These are phyloP conservation scores for Gastrolobium bilobum DNA, from an alignment of 306 rosid species.

Conservation along the genomic window DNA sequence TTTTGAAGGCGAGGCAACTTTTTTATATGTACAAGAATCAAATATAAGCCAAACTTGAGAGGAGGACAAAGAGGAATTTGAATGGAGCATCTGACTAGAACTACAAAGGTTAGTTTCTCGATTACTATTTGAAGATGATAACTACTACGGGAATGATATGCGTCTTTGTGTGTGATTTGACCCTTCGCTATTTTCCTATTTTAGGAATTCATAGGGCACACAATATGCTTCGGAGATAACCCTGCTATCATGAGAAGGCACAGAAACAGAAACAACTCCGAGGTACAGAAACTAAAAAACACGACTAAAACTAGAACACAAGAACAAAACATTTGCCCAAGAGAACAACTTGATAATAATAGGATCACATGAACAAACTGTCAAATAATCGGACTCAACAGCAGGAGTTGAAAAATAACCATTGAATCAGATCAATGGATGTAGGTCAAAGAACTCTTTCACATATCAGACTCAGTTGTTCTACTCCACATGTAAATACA, in stretches of 20 bases:
- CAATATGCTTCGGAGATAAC: conserved; percentile 30
- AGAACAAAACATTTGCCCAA: conserved; percentile 49
- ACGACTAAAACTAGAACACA: conserved; percentile 46
- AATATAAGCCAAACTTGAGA: too few relatives aligned
- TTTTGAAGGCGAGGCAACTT: background rate
- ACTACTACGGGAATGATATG: too few relatives aligned
- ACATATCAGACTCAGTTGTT: conserved; percentile 56
- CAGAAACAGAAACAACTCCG: conserved; percentile 46
- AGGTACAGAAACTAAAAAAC: conserved; percentile 49
- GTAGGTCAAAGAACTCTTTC: conserved; percentile 53
- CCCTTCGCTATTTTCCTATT: background rate
- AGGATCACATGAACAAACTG: conserved; percentile 49
- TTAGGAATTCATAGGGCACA: conserved; percentile 9
- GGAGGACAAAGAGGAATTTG: background rate
- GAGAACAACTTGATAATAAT: conserved; percentile 40
- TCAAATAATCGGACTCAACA: conserved; percentile 56
- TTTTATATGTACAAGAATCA: background rate
- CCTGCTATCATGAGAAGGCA: conserved; percentile 36
- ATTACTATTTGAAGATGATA: too few relatives aligned
- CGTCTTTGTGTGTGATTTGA: too few relatives aligned
- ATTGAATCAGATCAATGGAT: conserved; percentile 51
- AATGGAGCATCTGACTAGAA: too few relatives aligned
- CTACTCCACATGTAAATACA: conserved; percentile 63
- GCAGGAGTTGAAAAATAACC: conserved; percentile 53
- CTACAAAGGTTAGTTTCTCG: too few relatives aligned